Conservation (phyloP, 768 basidiomycete species). For the Auricularia heimuer region DNA sequence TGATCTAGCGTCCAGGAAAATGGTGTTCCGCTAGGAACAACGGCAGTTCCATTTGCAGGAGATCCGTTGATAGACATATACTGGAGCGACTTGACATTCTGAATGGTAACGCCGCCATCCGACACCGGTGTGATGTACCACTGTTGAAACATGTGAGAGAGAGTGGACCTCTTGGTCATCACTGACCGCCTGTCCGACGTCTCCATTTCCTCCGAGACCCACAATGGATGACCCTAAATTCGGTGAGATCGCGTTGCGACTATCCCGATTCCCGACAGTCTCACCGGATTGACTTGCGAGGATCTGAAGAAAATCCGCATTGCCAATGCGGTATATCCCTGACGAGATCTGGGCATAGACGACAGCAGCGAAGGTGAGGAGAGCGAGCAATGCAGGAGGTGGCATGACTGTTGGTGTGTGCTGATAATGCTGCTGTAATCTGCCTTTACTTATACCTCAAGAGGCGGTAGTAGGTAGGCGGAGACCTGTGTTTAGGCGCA, state of each 20-base stretch:
- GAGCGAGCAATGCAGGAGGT: not conserved
- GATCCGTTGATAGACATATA: not conserved
- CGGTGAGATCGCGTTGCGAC: not conserved
- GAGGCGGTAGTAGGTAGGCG: no score
- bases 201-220: not conserved
- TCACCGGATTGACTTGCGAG: not conserved
- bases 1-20: not conserved
- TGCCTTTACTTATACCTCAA: no score
- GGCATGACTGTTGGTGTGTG: no score
- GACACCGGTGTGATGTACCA: not conserved
- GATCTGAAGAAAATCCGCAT: not conserved
- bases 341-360: not conserved
- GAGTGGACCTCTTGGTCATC: not conserved
- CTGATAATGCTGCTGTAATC: no score
- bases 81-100: not conserved
- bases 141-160: not conserved
- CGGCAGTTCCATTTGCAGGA: not conserved
- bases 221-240: not conserved
- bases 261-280: not conserved
- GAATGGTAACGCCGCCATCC: not conserved
- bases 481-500: no score
- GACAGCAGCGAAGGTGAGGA: not conserved
- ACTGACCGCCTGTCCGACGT: not conserved
- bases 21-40: not conserved
- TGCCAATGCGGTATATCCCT: not conserved